Base-by-base conservation (phyloP, 148 eudicot genomes). In the Suaeda aralocaspica region DNA sequence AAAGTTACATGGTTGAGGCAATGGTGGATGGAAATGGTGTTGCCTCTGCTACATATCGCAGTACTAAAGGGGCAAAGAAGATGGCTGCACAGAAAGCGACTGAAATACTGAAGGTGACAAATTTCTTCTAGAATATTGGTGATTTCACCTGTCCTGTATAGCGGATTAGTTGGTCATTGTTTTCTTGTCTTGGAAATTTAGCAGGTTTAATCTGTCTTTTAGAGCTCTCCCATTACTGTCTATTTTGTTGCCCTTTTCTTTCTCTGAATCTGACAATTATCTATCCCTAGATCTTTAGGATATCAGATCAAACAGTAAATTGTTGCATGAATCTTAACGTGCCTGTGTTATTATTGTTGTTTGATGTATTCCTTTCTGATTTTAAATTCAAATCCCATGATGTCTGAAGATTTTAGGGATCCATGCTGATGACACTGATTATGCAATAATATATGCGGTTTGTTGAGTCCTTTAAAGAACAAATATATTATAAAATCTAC, bases 51-150 rank as follows among this genome's bases (percentile, higher is more conserved):
- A 70, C 73, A 36, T 84, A 83, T 75, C 60, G 48, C 55, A 94
- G 66, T 57, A 82, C 66, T 74, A 94, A 79, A 65, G 81, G 74
- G 58, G 99, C 97, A 25, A 79, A 59, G 80, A 85, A 72, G 76
- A 80, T 73, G 78, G 96, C 90, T 71, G 76, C 96, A 8, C 57
- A 85, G 75, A 44, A 74, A 78, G 13, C 86, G 51, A 75, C 56
- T 66, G 70, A 73, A 41, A 58, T 60, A 41, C 72, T 94, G 73
- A 85, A 87, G 99, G 99, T 91, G 64, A 65, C 11, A 19, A 21
- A 31, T 6, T 13, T 55, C 4, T 21, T n/a, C 29, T 10, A 56
- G 30, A 9, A 44, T 31, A 12, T 51, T 26, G 18, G n/a, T 72
- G 9, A 52, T 53, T n/a, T 24, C n/a, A 70, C 18, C 50, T 29